These are phyloP conservation scores for Xerocomus nothofagi DNA, from an alignment of 1,284 basidiomycete species.

Conservation along the genomic window DNA sequence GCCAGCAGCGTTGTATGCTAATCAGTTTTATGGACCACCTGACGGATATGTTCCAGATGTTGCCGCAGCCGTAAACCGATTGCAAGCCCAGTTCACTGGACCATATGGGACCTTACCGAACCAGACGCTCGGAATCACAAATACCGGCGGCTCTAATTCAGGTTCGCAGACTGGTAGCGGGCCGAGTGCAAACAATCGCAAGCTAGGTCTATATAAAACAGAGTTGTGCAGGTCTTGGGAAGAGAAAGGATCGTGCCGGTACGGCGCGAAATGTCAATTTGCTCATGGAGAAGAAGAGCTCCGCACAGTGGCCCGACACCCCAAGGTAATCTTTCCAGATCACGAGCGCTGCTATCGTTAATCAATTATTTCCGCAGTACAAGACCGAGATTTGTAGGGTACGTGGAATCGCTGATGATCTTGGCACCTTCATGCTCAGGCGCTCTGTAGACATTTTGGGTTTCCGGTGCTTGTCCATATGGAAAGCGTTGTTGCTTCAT, in stretches of 20 bases:
- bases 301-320: slow-evolving; percentile 77
- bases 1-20: slow-evolving; percentile 57
- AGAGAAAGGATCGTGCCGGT: slow-evolving; percentile 87
- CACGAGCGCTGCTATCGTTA: slow-evolving; percentile 2
- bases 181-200: slow-evolving; percentile 85
- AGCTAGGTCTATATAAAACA: slow-evolving; percentile 88
- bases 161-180: slow-evolving; percentile 45
- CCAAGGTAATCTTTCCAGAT: slow-evolving; percentile 59
- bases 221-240: slow-evolving; percentile 92
- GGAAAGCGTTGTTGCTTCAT: slow-evolving; percentile 91
- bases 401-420: slow-evolving; percentile 32
- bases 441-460: slow-evolving; percentile 76
- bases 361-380: slow-evolving; percentile 52
- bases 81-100: slow-evolving; percentile 60
- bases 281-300: slow-evolving; percentile 89
- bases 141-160: slow-evolving; percentile 39
- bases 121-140: slow-evolving; percentile 38
- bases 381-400: slow-evolving; percentile 92
- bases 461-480: slow-evolving; percentile 87
- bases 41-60: slow-evolving; percentile 59
- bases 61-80: slow-evolving; percentile 56
- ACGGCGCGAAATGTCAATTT: slow-evolving; percentile 86
- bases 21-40: slow-evolving; percentile 64
- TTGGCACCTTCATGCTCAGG: slow-evolving; percentile 17
- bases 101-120: slow-evolving; percentile 50